Evolutionary conservation across 805 yeast species (phyloP).

Genomic region (Pichia pseudocactophila): DNA sequence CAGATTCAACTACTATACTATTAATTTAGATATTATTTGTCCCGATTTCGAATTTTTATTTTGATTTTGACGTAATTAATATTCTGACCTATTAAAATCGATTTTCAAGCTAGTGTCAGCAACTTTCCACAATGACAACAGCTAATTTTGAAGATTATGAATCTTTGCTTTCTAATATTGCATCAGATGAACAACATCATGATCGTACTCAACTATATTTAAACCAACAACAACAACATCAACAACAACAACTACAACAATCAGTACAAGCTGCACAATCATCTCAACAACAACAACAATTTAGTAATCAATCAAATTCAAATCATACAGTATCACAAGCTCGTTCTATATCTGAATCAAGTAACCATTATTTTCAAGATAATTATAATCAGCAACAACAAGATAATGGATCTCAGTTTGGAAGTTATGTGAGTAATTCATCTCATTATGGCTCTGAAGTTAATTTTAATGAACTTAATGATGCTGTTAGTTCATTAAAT

Average conservation of each 20-base stretch:
- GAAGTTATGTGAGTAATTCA: constrained; percentile 14
- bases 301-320: constrained; percentile 1
- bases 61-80: no score
- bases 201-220: constrained; percentile 4
- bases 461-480: constrained; percentile 25
- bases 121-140: constrained; percentile 1
- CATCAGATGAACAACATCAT: constrained; percentile 1
- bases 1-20: no score
- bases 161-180: constrained; percentile 2
- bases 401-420: constrained; percentile 12
- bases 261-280: constrained; percentile 3
- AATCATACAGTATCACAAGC: neutral
- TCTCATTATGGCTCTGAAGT: constrained; percentile 21
- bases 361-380: constrained; percentile 1
- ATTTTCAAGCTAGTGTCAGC: no score
- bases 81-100: no score
- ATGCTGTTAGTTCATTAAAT: constrained; percentile 23
- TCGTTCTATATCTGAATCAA: neutral
- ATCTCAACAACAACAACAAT: constrained; percentile 7
- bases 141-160: constrained; percentile 11
- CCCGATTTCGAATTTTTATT: no score
- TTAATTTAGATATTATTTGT: no score
- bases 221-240: constrained; percentile 9
- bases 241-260: constrained; percentile 6
- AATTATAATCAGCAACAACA: neutral